Percentiles rank a stretch among this genome's conserved stretches.
Conservation (phyloP, 2,329 filamentous ascomycete species). For the Sporothrix protearum region DNA sequence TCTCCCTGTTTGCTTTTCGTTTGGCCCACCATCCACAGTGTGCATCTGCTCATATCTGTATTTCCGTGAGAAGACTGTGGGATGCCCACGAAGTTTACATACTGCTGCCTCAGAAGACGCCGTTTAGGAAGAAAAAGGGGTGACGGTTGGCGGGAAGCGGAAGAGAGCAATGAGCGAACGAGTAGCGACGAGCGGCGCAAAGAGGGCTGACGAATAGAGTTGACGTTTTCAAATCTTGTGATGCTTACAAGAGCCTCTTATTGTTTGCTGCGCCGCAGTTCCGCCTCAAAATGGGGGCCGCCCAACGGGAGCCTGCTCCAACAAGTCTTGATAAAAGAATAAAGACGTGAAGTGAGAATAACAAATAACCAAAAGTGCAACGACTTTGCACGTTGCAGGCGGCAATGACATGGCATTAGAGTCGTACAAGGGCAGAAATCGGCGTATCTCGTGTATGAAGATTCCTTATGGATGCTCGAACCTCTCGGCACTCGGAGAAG, state of each 20-base stretch:
- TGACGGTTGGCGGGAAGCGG: not conserved
- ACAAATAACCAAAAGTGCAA: not conserved
- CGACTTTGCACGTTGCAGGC: not conserved
- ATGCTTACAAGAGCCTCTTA: not conserved
- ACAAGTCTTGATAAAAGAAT: not conserved
- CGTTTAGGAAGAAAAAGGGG: not conserved
- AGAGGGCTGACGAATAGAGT: not conserved
- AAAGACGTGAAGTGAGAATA: not conserved
- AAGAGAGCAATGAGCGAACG: not conserved
- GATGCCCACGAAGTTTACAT: not conserved
- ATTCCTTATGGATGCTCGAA: not conserved
- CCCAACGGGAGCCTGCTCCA: not conserved
- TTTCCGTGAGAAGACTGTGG: not conserved
- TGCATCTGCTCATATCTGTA: not conserved
- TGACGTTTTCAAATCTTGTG: constrained; percentile 1
- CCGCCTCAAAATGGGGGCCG: not conserved
- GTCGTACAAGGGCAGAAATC: not conserved
- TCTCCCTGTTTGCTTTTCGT: not conserved
- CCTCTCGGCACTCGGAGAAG: not conserved
- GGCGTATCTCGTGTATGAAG: not conserved
- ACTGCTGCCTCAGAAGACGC: constrained; percentile 3
- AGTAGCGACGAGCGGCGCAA: not conserved
- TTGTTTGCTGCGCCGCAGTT: constrained; percentile 10
- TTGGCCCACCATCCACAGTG: not conserved
- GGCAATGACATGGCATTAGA: not conserved